Evolutionary conservation across 148 eudicot genomes (phyloP).

Genomic region (Pouteria glomerata): DNA sequence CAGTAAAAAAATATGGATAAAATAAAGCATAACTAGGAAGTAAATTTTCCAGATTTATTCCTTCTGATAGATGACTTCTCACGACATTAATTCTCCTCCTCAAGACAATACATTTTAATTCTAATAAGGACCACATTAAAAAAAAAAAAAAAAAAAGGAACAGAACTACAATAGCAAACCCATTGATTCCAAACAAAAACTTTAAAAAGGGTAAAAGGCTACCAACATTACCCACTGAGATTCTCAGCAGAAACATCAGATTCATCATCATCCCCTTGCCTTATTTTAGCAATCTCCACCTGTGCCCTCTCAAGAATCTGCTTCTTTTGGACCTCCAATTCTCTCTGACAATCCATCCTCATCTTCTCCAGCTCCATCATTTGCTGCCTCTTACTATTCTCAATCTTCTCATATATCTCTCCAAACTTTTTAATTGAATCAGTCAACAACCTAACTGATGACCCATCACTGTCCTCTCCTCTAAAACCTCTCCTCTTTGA

Average conservation of each 20-base stretch:
- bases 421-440: slow-evolving; percentile 84
- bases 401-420: slow-evolving; percentile 86
- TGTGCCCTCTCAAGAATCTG: slow-evolving; percentile 74
- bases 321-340: slow-evolving; percentile 87
- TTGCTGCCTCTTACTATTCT: slow-evolving; percentile 81
- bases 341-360: slow-evolving; percentile 79
- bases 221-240: slow-evolving; percentile 40
- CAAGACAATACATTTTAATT: too few species aligned
- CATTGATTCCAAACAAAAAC: not conserved
- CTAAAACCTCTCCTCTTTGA: slow-evolving; percentile 15
- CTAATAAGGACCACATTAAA: too few species aligned
- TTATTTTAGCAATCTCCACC: slow-evolving; percentile 63
- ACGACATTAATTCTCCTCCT: too few species aligned
- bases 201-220: not conserved
- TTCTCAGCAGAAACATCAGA: slow-evolving; percentile 48
- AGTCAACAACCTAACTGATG: slow-evolving; percentile 60
- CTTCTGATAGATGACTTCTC: too few species aligned
- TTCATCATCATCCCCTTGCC: slow-evolving; percentile 33
- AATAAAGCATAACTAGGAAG: too few species aligned
- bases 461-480: slow-evolving; percentile 32
- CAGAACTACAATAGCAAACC: not conserved
- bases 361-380: slow-evolving; percentile 86
- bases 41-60: too few species aligned
- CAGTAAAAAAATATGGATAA: too few species aligned
- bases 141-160: not conserved